Conservation (phyloP, 805 yeast genomes). For the Wickerhamomyces sydowiorum region DNA sequence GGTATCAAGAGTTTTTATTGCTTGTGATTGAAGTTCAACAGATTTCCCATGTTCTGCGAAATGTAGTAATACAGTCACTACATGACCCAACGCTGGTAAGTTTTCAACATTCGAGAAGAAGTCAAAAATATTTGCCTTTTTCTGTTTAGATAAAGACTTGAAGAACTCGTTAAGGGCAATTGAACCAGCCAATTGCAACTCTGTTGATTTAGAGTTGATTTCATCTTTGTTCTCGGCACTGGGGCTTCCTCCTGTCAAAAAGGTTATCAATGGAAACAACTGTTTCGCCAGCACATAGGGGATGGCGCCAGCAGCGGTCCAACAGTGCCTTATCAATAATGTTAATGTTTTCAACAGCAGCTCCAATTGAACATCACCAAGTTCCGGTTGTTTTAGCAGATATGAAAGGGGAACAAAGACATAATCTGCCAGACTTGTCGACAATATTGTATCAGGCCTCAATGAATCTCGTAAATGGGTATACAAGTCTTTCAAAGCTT, state of each 20-base stretch:
- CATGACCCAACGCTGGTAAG: conserved; percentile 42
- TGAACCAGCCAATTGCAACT: conserved; percentile 32
- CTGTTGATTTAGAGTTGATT: conserved; percentile 26
- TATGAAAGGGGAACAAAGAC: conserved; percentile 56
- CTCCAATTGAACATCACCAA: conserved; percentile 42
- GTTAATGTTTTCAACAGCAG: conserved; percentile 38
- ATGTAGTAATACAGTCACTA: conserved; percentile 37
- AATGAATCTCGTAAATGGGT: conserved; percentile 13
- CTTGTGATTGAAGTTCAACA: conserved; percentile 24
- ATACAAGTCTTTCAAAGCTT: conserved; percentile 30
- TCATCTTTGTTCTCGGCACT: conserved; percentile 23
- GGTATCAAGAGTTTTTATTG: conserved; percentile 28
- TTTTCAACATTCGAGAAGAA: conserved; percentile 27
- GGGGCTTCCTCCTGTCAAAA: conserved; percentile 41
- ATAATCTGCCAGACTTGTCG: conserved; percentile 49
- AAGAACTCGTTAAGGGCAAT: conserved; percentile 25
- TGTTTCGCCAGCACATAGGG: conserved; percentile 35
- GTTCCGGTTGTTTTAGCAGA: conserved; percentile 40
- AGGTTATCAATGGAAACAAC: conserved; percentile 40
- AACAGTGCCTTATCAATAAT: conserved; percentile 38
- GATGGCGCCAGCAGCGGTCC: conserved; percentile 35
- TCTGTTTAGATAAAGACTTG: conserved; percentile 22
- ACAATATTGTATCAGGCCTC: conserved; percentile 14
- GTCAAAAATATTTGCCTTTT: conserved; percentile 14
- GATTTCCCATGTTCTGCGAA: conserved; percentile 24